Conservation (phyloP, 1,284 basidiomycete genomes). For the Cronartium quercuum region DNA sequence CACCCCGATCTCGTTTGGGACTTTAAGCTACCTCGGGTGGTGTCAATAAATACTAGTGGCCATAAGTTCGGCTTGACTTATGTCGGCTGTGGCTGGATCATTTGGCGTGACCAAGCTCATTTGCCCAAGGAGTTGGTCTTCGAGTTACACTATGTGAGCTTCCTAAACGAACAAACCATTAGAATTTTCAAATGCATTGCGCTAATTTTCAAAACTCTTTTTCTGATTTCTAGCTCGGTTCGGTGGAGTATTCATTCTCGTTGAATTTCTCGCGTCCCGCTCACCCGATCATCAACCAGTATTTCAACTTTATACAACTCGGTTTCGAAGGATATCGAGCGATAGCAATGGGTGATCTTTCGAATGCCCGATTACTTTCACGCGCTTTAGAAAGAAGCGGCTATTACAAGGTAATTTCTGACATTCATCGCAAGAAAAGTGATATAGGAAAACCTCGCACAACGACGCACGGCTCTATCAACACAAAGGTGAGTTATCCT, state of each 20-base stretch:
- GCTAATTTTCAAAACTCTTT: background rate
- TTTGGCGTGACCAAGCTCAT: conserved; percentile 65
- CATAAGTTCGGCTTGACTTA: conserved; percentile 84
- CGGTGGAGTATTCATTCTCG: conserved; percentile 68
- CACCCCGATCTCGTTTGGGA: conserved; percentile 75
- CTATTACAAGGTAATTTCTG: conserved; percentile 59
- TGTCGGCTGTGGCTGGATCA: conserved; percentile 80
- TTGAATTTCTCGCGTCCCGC: conserved; percentile 91
- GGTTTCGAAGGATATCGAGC: conserved; percentile 74
- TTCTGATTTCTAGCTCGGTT: conserved; percentile 50
- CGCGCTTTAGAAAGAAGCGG: conserved; percentile 75
- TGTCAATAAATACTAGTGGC: conserved; percentile 73
- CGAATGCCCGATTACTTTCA: conserved; percentile 69
- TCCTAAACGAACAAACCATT: conserved; percentile 52
- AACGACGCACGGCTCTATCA: background rate
- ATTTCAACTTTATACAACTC: conserved; percentile 63
- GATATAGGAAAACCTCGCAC: conserved; percentile 19
- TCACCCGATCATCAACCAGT: conserved; percentile 81
- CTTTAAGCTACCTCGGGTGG: conserved; percentile 77
- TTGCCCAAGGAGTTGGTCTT: conserved; percentile 85
- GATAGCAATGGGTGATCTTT: conserved; percentile 64
- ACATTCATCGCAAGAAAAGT: conserved; percentile 51
- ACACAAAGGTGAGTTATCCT: background rate
- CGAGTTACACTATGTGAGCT: conserved; percentile 72
- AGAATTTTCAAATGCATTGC: background rate